Evolutionary conservation across 106 monocot genomes (phyloP).

Genomic region (Alisma plantagoaquatica): DNA sequence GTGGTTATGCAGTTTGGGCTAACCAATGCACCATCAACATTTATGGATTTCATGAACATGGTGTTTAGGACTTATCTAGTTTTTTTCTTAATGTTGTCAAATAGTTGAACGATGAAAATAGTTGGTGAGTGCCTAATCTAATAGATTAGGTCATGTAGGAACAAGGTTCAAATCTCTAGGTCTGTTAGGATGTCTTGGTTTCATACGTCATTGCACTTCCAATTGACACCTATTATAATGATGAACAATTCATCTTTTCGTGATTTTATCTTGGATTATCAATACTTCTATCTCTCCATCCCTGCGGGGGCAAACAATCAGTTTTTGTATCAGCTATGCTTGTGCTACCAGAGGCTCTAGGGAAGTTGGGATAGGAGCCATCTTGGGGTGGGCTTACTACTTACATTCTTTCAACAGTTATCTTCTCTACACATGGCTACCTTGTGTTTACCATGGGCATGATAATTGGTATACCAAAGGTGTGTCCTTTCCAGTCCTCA

Average conservation of each 20-base stretch:
- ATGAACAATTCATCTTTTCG: not conserved
- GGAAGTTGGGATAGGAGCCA: slow-evolving; percentile 5
- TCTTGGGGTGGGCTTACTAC: slow-evolving; percentile 1
- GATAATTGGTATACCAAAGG: slow-evolving; percentile 1
- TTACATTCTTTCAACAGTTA: slow-evolving; percentile 1
- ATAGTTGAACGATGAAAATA: no score
- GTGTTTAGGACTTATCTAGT: no score
- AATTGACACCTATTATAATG: slow-evolving; percentile 2
- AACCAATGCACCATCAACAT: no score
- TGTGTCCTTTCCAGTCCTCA: not conserved
- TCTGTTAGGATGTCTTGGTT: slow-evolving; percentile 4
- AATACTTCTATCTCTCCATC: slow-evolving; percentile 5
- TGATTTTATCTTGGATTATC: not conserved
- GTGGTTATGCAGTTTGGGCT: no score
- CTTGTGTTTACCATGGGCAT: not conserved
- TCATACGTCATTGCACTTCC: not conserved
- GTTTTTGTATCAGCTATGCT: not conserved
- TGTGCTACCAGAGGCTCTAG: slow-evolving; percentile 4
- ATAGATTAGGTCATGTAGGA: slow-evolving; percentile 3
- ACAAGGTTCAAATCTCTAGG: slow-evolving; percentile 10
- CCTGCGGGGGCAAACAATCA: not conserved
- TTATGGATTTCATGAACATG: no score
- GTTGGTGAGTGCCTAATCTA: not conserved
- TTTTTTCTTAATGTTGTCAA: no score
- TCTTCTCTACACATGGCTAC: slow-evolving; percentile 2